Evolutionary conservation across 2,329 filamentous ascomycete genomes (phyloP), one percentile per base, ranked within the genome.

Genomic region (Ophiocordyceps camponoti-floridani): DNA sequence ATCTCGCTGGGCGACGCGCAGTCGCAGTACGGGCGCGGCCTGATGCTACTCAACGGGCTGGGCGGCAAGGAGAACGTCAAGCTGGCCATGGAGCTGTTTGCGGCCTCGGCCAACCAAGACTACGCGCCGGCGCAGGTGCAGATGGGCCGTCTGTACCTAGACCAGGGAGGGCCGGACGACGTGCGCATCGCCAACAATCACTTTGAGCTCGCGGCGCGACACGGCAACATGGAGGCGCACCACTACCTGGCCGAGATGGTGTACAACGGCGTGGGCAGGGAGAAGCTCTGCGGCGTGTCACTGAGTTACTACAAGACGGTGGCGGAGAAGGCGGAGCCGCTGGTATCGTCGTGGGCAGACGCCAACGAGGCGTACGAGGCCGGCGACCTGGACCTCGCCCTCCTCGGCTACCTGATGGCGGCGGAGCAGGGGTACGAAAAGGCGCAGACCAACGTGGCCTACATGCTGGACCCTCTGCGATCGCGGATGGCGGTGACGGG

Each of bases 241-340:
- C 95, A 94, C 63, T 94, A 94, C 58, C 75, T 95, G 4, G 88
- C 85, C 2, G 88, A 95, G 62, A 77, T 94, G 67, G 81, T 79
- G 23, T 76, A 88, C 52, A 75, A 84, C 49, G 87, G 84, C 0
- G 73, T 93, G 28, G 86, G 84, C 5, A 73, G 84, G 33, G 84
- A 94, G 51, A 79, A 79, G 52, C 80, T 82, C 12, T 95, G 88
- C 54, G 72, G 70, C 8, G 71, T 84, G 47, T 86, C 88, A 2
- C 72, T 85, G 40, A 74, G 74, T 12, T 93, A 91, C 58, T 95
- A 94, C 64, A 87, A 87, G 61, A 74, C 72, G 51, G 82, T 87
- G 10, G 77, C 81, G 2, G 82, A 87, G 58, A 78, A 75, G 53
- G 79, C 79, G 3, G 82, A 87, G 57, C 70, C 73, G 2, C 61